These are phyloP conservation scores for Sphagnum contortum DNA, from an alignment of 225 moss, liverwort and hornwort species.

Conservation along the genomic window DNA sequence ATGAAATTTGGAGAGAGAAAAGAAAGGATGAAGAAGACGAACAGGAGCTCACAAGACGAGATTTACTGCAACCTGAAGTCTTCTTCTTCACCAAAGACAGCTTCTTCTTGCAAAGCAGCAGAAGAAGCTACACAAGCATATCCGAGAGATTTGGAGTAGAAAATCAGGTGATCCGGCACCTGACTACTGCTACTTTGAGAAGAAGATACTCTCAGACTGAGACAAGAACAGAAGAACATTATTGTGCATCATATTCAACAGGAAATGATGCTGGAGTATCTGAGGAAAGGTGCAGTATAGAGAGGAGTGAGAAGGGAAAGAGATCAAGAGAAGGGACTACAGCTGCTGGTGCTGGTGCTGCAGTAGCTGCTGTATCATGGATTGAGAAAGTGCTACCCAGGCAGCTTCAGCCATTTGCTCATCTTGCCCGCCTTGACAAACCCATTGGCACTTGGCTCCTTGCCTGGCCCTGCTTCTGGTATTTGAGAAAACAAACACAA, in stretches of 20 bases:
- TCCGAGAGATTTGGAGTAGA: conserved; percentile 1
- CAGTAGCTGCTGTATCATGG: conserved; percentile 22
- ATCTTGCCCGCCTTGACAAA: conserved; percentile 83
- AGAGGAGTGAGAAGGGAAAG: conserved; percentile 8
- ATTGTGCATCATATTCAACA: conserved; percentile 21
- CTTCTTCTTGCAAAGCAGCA: neutral
- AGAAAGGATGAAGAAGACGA: neutral
- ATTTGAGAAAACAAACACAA: neutral
- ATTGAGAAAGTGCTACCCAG: conserved; percentile 49
- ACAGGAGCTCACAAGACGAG: neutral
- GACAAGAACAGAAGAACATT: neutral
- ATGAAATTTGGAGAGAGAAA: neutral
- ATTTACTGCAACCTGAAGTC: neutral
- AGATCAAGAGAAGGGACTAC: neutral
- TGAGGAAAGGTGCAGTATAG: conserved; percentile 3
- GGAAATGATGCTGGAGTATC: conserved; percentile 20
- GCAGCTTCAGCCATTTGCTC: conserved; percentile 52
- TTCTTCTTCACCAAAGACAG: neutral
- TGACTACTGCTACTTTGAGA: neutral
- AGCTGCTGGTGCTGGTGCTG: neutral
- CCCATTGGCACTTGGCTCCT: conserved; percentile 96
- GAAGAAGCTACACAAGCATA: neutral
- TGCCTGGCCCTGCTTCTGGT: conserved; percentile 99
- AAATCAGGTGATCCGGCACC: neutral
- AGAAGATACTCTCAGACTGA: neutral